These are phyloP conservation scores for Aureobasidium leucospermi DNA, from an alignment of 2,329 filamentous ascomycete genomes.

Conservation along the genomic window DNA sequence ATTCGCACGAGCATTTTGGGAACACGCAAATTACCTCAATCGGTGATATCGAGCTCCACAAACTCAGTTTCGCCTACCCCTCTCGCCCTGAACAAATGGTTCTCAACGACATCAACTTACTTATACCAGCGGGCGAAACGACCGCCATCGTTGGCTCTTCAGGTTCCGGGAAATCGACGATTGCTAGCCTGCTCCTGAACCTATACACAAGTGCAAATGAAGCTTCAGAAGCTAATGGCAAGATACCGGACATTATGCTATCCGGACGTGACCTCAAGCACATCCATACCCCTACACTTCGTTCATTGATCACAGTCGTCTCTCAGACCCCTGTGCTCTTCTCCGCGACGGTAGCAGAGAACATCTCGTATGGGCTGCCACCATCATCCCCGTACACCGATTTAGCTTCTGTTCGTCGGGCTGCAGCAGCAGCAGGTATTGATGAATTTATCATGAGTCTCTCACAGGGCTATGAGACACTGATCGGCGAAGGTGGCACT, in stretches of 20 bases:
- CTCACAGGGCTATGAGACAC: slow-evolving; percentile 62
- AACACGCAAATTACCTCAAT: slow-evolving; percentile 35
- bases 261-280: slow-evolving; percentile 48
- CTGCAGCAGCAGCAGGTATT: slow-evolving; percentile 55
- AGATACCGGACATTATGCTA: slow-evolving; percentile 47
- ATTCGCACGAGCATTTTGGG: slow-evolving; percentile 53
- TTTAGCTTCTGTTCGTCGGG: slow-evolving; percentile 37
- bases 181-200: slow-evolving; percentile 66
- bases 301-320: slow-evolving; percentile 58
- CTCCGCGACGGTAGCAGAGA: slow-evolving; percentile 66
- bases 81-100: slow-evolving; percentile 45
- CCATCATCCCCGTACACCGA: slow-evolving; percentile 46
- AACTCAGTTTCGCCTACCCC: slow-evolving; percentile 67
- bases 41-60: slow-evolving; percentile 52
- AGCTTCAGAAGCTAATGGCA: slow-evolving; percentile 59
- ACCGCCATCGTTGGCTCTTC: slow-evolving; percentile 77
- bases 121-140: slow-evolving; percentile 55
- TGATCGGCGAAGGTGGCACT: slow-evolving; percentile 69
- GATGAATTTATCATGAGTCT: slow-evolving; percentile 70
- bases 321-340: slow-evolving; percentile 70
- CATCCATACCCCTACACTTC: slow-evolving; percentile 55
- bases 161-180: slow-evolving; percentile 85
- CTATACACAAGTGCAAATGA: slow-evolving; percentile 48
- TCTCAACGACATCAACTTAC: slow-evolving; percentile 59
- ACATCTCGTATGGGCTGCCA: slow-evolving; percentile 73